phyloP scores from a whole-genome alignment of 306 rosid species.

The Acacia melanoxylon region DNA sequence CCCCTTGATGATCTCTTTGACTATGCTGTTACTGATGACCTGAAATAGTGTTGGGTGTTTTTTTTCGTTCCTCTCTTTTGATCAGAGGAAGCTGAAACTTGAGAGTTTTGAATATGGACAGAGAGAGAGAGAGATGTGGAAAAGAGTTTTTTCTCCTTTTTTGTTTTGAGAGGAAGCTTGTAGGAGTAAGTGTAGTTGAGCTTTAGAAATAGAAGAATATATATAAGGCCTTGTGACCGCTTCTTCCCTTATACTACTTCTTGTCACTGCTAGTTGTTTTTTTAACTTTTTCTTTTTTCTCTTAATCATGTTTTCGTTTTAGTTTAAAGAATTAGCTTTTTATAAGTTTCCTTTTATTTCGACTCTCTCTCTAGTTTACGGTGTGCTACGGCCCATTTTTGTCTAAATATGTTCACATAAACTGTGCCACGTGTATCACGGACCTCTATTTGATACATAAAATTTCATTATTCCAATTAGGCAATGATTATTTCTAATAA shows the following conservation, averaged over 20 bases:
- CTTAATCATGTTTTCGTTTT: slow-evolving; percentile 25
- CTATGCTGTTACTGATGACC: slow-evolving; percentile 1
- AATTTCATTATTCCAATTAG: background rate
- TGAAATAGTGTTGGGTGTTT: background rate
- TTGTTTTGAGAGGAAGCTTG: slow-evolving; percentile 16
- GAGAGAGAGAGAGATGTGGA: background rate
- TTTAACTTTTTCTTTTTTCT: background rate
- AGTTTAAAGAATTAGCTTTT: slow-evolving; percentile 36
- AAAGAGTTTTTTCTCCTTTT: background rate
- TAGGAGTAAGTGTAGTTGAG: slow-evolving; percentile 33
- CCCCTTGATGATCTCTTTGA: slow-evolving; percentile 28
- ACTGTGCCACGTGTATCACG: slow-evolving; percentile 2
- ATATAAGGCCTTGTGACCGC: slow-evolving; percentile 21
- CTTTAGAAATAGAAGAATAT: slow-evolving; percentile 40
- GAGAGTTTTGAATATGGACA: background rate
- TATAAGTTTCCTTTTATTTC: slow-evolving; percentile 16
- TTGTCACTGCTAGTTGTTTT: slow-evolving; percentile 25
- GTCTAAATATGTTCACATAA: background rate
- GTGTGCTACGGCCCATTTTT: slow-evolving; percentile 22
- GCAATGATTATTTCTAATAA: slow-evolving; percentile 6
- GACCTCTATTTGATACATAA: background rate
- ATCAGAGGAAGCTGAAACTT: slow-evolving; percentile 22
- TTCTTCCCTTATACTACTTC: slow-evolving; percentile 65
- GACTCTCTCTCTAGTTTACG: slow-evolving; percentile 26
- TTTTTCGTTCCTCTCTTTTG: slow-evolving; percentile 5